Conservation (phyloP, 371 early-diverging fungal genomes). For the Syncephalastrum sp. region DNA sequence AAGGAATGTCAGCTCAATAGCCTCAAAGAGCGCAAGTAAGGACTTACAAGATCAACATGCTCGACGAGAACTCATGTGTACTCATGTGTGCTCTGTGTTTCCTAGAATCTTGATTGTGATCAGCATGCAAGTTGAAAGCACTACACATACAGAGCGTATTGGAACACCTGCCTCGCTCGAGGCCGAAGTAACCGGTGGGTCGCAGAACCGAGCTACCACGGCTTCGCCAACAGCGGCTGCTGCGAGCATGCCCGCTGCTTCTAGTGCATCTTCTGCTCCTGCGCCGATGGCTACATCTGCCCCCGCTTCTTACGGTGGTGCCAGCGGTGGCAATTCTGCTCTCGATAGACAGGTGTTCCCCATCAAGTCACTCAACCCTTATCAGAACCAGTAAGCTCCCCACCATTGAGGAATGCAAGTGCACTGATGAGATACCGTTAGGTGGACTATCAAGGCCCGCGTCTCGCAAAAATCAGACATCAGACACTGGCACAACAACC, state of each 20-base stretch:
- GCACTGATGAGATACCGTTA: slow-evolving; percentile 1
- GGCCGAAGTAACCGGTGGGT: not conserved
- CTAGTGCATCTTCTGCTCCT: slow-evolving; percentile 14
- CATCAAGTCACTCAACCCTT: slow-evolving; percentile 71
- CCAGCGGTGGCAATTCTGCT: slow-evolving; percentile 53
- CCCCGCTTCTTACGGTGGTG: not conserved
- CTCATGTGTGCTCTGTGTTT: not conserved
- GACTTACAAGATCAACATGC: not conserved
- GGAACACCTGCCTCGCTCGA: slow-evolving; percentile 45
- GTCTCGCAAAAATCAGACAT: slow-evolving; percentile 85
- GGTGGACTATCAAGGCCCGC: slow-evolving; percentile 92
- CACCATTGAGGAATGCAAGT: not conserved
- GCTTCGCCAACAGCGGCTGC: not conserved
- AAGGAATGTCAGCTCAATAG: slow-evolving; percentile 52
- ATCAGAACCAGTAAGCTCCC: slow-evolving; percentile 65
- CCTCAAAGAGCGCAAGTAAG: slow-evolving; percentile 57
- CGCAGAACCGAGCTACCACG: not conserved
- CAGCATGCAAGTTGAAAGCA: slow-evolving; percentile 42
- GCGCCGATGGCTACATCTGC: slow-evolving; percentile 16
- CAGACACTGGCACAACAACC: slow-evolving; percentile 75
- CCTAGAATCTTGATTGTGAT: slow-evolving; percentile 58
- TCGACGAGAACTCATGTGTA: not conserved
- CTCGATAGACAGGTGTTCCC: slow-evolving; percentile 40
- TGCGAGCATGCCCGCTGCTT: slow-evolving; percentile 1
- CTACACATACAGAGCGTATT: slow-evolving; percentile 34